Evolutionary conservation across 1,284 basidiomycete genomes (phyloP), one percentile per base, ranked within the genome.

Genomic region (Porodaedalea pini): DNA sequence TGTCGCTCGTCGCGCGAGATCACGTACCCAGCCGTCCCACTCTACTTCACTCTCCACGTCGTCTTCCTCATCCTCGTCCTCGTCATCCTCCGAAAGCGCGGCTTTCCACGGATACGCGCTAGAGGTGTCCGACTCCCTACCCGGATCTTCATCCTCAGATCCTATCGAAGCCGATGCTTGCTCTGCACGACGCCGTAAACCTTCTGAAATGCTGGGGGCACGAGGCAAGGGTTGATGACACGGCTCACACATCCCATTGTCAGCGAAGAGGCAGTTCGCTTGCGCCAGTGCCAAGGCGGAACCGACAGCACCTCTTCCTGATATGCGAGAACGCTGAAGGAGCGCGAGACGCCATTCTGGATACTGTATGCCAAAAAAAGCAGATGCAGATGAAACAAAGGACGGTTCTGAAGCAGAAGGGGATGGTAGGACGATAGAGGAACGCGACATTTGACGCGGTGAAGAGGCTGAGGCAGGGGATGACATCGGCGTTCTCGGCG

Each of bases 331-430:
- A 45, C 75, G 74, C 40, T 72, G 70, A 2, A 76, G 72, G 0
- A 82, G 64, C 2, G 76, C 73, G 1, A 71, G 65, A 0, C 84
- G 75, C 84, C 84, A 86, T 62, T 84, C 83, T 0, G 84, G 84
- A 64, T 85, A 86, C 0, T 80, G 79, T 2, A 82, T 68, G 0
- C 73, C 71, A 25, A 57, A 53, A 11, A 47, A 54, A 37, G 17
- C 43, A 19, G 56, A 37, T 19, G 21, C 23, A 21, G 21, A 48
- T 36, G 45, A 39, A 37, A 48, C 27, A 15, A 23, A 34, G 8
- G 49, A 53, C 13, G 43, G 25, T 36, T 29, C 39, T 11, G 51
- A 21, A 57, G 52, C 11, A 51, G 37, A 34, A 58, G 48, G 50
- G 45, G 56, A 34, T 48, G 55, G n/a, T 56, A 61, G 11, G 59